Percentiles rank a stretch among this genome's conserved stretches.
Conservation (phyloP, 2,329 filamentous ascomycete genomes). For the Corynespora cassiicola region DNA sequence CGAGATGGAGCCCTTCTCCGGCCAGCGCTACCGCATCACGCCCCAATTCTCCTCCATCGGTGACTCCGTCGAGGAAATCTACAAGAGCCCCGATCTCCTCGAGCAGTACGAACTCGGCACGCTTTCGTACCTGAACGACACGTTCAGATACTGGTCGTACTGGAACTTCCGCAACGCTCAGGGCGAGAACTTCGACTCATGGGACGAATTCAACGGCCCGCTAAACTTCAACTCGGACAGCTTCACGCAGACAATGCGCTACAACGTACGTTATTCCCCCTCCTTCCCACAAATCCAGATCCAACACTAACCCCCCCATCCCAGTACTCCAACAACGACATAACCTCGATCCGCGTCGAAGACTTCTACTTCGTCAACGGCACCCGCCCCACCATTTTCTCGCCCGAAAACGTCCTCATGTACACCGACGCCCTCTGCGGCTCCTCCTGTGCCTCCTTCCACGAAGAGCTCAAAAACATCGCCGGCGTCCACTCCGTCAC, state of each 20-base stretch:
- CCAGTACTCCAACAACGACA: constrained; percentile 26
- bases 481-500: constrained; percentile 61
- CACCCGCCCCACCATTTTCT: constrained; percentile 40
- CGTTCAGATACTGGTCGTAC: constrained; percentile 27
- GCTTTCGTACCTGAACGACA: constrained; percentile 14
- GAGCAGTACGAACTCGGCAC: constrained; percentile 8
- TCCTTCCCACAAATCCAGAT: not conserved
- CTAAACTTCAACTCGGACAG: constrained; percentile 38
- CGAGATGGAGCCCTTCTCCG: constrained; percentile 43
- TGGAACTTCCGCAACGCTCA: constrained; percentile 31
- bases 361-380: constrained; percentile 25
- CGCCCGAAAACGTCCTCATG: constrained; percentile 45
- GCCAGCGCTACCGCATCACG: constrained; percentile 26
- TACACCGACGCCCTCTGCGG: constrained; percentile 64
- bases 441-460: constrained; percentile 65
- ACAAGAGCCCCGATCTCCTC: constrained; percentile 14
- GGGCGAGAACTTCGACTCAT: constrained; percentile 46
- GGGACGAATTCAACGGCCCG: constrained; percentile 53
- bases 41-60: constrained; percentile 25
- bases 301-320: constrained; percentile 8
- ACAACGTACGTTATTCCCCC: constrained; percentile 36
- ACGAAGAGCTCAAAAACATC: constrained; percentile 58
- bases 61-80: constrained; percentile 27
- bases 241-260: constrained; percentile 46
- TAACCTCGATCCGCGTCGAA: constrained; percentile 16